phyloP scores from a whole-genome alignment of 495 filamentous ascomycete genomes.

The Aspergillus leporis region DNA sequence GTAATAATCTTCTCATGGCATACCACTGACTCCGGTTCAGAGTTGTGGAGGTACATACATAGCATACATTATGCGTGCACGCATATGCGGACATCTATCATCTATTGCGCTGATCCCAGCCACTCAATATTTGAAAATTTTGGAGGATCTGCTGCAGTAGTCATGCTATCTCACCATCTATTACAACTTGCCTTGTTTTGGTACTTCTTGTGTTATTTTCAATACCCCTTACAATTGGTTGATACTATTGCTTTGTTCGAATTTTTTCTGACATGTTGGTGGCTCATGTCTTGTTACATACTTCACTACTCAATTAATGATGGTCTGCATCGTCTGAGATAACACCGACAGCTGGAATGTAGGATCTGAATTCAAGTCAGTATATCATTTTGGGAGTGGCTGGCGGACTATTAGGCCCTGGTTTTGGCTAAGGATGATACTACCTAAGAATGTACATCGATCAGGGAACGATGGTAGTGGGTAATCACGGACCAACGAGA shows the following conservation, averaged over 20 bases:
- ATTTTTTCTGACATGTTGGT: constrained; percentile 12
- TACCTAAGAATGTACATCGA: background rate
- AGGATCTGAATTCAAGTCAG: too few species aligned
- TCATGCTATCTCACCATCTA: constrained; percentile 8
- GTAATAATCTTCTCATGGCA: background rate
- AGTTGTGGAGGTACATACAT: constrained; percentile 10
- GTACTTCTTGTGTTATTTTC: constrained; percentile 12
- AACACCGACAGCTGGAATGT: background rate
- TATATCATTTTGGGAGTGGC: too few species aligned
- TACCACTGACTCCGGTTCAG: background rate
- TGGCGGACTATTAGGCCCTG: constrained; percentile 21
- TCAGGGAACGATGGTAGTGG: constrained; percentile 4
- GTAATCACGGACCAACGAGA: constrained; percentile 12
- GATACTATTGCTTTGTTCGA: constrained; percentile 26
- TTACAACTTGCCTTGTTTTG: constrained; percentile 13
- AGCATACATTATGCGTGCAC: constrained; percentile 17
- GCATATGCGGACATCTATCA: constrained; percentile 20
- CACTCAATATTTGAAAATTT: constrained; percentile 8
- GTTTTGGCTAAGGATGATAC: background rate
- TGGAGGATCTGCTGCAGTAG: constrained; percentile 5
- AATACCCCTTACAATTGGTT: constrained; percentile 41
- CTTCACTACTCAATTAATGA: constrained; percentile 1
- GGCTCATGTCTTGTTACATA: constrained; percentile 6
- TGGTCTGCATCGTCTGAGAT: background rate
- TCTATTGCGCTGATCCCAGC: constrained; percentile 10